Base-by-base conservation (phyloP, 305 asterid species). In the Salvia sclarea region DNA sequence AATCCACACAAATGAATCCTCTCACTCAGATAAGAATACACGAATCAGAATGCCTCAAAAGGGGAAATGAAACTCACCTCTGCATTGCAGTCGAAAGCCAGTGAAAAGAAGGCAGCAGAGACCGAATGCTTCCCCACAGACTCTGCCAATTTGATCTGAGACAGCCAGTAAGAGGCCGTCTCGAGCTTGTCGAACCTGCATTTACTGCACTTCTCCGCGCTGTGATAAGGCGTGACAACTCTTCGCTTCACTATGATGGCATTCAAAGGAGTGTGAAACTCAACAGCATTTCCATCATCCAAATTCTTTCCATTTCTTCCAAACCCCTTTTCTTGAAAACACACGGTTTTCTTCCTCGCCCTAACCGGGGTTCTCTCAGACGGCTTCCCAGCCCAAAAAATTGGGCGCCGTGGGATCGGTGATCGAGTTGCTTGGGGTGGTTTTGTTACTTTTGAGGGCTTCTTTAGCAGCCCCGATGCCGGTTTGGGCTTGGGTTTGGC, bases 181-280 rank as follows among this genome's bases (percentile, higher is more conserved):
- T 88, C 95, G 1, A 88, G 86, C 84, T 59, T 84, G 63, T 88
- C 92, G 16, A 81, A 84, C 76, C 91, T 81, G 79, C 97, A 91
- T 70, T 88, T 91, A 84, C 96, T 86, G 84, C 97, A 91, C 65
- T 56, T 86, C 68, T 80, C 87, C 0, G 91, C 95, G 30, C 85
- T 91, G 3, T 33, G 79, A 53, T 75, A 86, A 25, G 96, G 97
- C 20, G 96, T 86, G 6, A 68, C 75, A 38, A 75, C 53, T 69
- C 82, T 64, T 4, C 82, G 74, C 81, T 80, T 86, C 16, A 74
- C 41, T 17, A 17, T 52, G 18, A 62, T 57, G 18, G 49, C 60
- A 11, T 74, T 74, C 22, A 64, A 53, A 0, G 96, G 92, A 13
- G 91, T 88, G 60, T 44, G 78, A 78, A 79, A 83, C 77, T 69